Conservation (phyloP, 306 rosid genomes). For the Macrotyloma uniflorum region DNA sequence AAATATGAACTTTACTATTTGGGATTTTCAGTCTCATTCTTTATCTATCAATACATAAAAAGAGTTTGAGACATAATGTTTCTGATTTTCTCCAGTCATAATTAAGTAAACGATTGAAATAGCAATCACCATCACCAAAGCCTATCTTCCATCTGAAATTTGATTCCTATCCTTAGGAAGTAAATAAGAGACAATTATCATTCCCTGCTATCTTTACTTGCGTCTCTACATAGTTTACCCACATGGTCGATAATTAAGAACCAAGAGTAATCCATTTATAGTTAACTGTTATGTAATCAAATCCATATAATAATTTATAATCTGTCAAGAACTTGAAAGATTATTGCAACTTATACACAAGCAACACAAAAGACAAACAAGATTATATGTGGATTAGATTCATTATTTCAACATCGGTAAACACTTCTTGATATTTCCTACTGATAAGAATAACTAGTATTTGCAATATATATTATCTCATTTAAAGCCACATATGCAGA, state of each 20-base stretch:
- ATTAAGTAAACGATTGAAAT: background rate
- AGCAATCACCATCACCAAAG: background rate
- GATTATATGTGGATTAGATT: background rate
- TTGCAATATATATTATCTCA: slow-evolving; percentile 19
- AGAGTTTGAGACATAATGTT: background rate
- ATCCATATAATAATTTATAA: background rate
- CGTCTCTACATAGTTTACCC: background rate
- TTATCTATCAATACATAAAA: background rate
- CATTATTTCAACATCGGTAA: slow-evolving; percentile 10
- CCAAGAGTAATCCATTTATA: background rate
- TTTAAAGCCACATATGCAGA: slow-evolving; percentile 1
- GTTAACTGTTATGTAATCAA: background rate
- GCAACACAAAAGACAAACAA: background rate
- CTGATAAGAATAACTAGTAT: slow-evolving; percentile 6
- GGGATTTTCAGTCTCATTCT: background rate
- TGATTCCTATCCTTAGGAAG: too few species aligned
- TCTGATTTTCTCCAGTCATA: background rate
- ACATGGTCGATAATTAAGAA: background rate
- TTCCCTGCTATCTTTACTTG: background rate
- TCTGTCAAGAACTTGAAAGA: background rate
- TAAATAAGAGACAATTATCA: background rate
- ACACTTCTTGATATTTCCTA: slow-evolving; percentile 3
- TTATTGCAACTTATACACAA: background rate
- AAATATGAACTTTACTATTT: slow-evolving; percentile 6
- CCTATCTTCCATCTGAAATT: background rate